Base-by-base conservation (phyloP, 176 grass and related monocot genomes). In the Zizania latifolia region DNA sequence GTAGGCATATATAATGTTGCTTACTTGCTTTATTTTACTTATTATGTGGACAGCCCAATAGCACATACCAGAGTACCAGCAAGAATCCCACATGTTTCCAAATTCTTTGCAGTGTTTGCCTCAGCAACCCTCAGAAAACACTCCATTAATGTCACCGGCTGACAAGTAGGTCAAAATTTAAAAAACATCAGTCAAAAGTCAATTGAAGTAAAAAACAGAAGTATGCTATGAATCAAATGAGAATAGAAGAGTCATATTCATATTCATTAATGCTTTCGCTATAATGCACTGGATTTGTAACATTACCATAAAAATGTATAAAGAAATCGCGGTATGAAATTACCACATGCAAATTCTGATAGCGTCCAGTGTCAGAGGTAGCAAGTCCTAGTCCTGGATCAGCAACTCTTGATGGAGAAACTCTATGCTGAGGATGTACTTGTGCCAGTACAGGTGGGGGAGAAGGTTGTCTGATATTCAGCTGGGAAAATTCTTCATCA, bases 61-160 rank as follows among this genome's bases (percentile, higher is more conserved):
- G 16, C 16, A 19, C 88, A 50, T 86, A 98, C 94, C 84, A 98
- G 81, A 24, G 59, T 86, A 86, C 94, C 94, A 63, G 91, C 94
- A 70, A 98, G 94, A 92, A 98, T 86, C 39, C 94, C 94, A 84
- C 94, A 98, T 27, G 94, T 98, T 88, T 98, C 94, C 72, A 98
- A 88, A 93, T 98, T 98, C 59, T 79, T 98, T 61, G 71, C 56
- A 58, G 94, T 98, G 71, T 98, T 98, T 75, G 80, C 68, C 71
- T 94, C 91, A 32, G 94, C 89, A 70, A 98, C 84, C 79, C 89
- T 89, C 82, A 98, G 68, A 83, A 98, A 98, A 66, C 77, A 87
- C 79, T 98, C 91, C 94, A 98, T 89, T 89, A 98, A 67, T 36
- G 84, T 69, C 68, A 98, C 84, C 28, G 94, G 94, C 94, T 98